These are phyloP conservation scores for Colletotrichum tropicale DNA, from an alignment of 2,329 filamentous ascomycete genomes.

Conservation along the genomic window DNA sequence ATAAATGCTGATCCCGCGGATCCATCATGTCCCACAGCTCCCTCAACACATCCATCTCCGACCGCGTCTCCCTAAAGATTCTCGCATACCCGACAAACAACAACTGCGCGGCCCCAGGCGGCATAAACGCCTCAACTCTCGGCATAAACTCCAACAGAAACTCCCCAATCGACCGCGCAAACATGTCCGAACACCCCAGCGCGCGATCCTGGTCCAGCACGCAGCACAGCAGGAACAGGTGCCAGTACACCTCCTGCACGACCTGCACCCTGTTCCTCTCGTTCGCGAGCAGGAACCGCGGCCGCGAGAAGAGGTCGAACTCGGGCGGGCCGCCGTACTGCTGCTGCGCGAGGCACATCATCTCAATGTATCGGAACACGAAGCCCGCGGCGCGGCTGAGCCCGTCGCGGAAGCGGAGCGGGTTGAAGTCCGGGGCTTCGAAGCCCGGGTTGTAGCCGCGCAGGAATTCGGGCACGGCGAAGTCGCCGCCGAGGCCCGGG, in stretches of 20 bases:
- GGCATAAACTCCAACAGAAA: slow-evolving; percentile 28
- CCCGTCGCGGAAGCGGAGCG: background rate
- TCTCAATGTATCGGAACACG: slow-evolving; percentile 14
- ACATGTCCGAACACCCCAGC: slow-evolving; percentile 29
- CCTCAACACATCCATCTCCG: slow-evolving; percentile 10
- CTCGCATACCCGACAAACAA: slow-evolving; percentile 13
- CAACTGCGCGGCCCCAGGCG: background rate
- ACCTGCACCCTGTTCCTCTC: background rate
- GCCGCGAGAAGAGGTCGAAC: slow-evolving; percentile 1
- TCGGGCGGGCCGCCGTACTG: background rate
- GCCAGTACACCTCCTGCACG: slow-evolving; percentile 11
- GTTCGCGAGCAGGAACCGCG: slow-evolving; percentile 7
- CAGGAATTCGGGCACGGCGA: slow-evolving; percentile 12
- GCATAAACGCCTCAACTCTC: slow-evolving; percentile 4
- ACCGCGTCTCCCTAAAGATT: slow-evolving; percentile 6
- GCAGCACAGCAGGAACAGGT: slow-evolving; percentile 27
- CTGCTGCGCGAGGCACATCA: background rate
- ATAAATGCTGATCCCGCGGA: background rate
- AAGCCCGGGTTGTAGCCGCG: slow-evolving; percentile 4
- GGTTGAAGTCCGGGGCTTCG: background rate
- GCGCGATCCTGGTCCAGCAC: slow-evolving; percentile 29
- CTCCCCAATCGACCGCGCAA: slow-evolving; percentile 26
- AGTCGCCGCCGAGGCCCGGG: background rate
- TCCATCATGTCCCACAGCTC: slow-evolving; percentile 17
- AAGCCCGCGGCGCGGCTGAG: background rate